Evolutionary conservation across 331 rosid genomes (phyloP).

Genomic region (Spiraea crenata): DNA sequence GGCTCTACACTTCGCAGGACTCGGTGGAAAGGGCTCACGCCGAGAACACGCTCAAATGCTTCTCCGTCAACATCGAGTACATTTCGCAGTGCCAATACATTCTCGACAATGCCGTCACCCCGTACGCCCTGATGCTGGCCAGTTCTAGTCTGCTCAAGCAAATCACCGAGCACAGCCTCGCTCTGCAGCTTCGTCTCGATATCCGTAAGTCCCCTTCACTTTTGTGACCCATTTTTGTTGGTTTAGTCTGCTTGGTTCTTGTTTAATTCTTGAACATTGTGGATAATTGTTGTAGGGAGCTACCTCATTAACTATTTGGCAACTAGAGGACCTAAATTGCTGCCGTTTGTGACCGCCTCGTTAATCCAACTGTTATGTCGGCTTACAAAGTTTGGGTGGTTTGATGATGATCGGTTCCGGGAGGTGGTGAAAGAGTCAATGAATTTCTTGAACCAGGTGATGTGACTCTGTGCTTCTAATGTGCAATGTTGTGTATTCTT

Average conservation of each 20-base stretch:
- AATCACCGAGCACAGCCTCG: slow-evolving; percentile 90
- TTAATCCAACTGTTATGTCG: slow-evolving; percentile 84
- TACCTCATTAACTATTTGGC: slow-evolving; percentile 88
- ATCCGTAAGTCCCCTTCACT: slow-evolving; percentile 49
- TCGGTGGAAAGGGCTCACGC: slow-evolving; percentile 94
- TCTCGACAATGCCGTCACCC: slow-evolving; percentile 85
- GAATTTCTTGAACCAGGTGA: slow-evolving; percentile 91
- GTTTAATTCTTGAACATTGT: not conserved
- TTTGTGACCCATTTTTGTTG: not conserved
- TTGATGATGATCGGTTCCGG: slow-evolving; percentile 83
- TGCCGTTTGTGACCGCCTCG: slow-evolving; percentile 89
- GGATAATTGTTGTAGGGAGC: slow-evolving; percentile 58
- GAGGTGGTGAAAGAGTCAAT: slow-evolving; percentile 76
- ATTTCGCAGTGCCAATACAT: slow-evolving; percentile 92
- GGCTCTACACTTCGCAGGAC: slow-evolving; percentile 89
- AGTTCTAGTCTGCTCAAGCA: slow-evolving; percentile 98
- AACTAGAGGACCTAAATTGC: slow-evolving; percentile 83
- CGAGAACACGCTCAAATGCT: slow-evolving; percentile 87
- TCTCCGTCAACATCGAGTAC: slow-evolving; percentile 76
- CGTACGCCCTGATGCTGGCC: slow-evolving; percentile 92
- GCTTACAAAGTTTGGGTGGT: slow-evolving; percentile 92
- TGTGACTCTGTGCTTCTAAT: not conserved
- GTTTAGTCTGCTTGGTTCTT: not conserved
- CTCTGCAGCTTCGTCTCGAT: slow-evolving; percentile 89
- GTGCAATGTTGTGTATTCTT: not conserved